Evolutionary conservation across 2,329 filamentous ascomycete species (phyloP), one percentile per base, ranked within the genome.

Genomic region (Ceratocystis papillata): DNA sequence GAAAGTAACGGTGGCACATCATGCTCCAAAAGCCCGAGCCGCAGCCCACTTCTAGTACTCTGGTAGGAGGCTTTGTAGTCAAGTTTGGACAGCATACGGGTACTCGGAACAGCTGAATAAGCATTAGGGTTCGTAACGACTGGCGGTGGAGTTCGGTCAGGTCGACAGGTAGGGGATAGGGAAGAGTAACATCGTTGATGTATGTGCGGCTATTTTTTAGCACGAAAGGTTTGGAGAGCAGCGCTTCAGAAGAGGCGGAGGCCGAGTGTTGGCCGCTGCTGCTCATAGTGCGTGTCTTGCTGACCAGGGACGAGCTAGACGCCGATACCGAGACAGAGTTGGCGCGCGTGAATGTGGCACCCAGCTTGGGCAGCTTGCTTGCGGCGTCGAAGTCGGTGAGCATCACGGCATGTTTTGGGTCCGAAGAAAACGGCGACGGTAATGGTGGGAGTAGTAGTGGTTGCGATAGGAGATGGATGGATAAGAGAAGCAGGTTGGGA

Each of bases 1-100:
- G 80, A 73, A 92, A 90, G 75, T 89, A 88, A 45, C 89, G 84
- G 74, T 96, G 88, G 74, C 90, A 95, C 79, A 90, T 86, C 76
- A 89, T 87, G 71, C 89, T 92, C 92, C 92, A 96, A 73, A 95
- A 89, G 28, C 85, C 93, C 22, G 88, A 88, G 20, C 92, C 92
- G 74, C 93, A 97, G 37, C 87, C 91, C 44, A 96, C 77, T 73
- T 97, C 93, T 28, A 97, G 80, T 33, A 97, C 87, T 69, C 85
- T 86, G 71, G 81, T 81, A 0, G 92, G 92, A 22, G 89, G 86
- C 60, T 84, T 83, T 69, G 83, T 80, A 55, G 80, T 77, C 65
- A 90, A 81, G 37, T 79, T 79, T 0, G 87, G 86, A 7, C 87
- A 88, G 75, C 88, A 92, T 66, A 94, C 82, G 0, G 90, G 88